phyloP scores from a whole-genome alignment of 1,284 basidiomycete species.

The Paramarasmius palmivorus region DNA sequence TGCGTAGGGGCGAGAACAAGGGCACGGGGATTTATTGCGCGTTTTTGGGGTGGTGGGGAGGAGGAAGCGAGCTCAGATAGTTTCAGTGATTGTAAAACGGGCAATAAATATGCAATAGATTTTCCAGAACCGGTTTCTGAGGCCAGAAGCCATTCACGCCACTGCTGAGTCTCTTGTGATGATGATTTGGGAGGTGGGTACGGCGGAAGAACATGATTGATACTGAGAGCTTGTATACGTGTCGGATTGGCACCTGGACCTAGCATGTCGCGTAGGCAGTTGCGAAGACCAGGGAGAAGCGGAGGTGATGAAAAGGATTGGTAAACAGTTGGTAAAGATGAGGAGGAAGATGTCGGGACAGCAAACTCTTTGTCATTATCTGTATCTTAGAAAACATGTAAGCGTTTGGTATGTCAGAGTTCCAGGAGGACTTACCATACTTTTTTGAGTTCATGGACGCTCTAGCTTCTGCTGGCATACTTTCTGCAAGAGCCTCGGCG shows the following conservation, averaged over 20 bases:
- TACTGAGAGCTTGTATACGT: conserved; percentile 72
- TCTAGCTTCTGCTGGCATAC: not conserved
- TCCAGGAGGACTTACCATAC: conserved; percentile 4
- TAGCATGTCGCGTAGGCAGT: conserved; percentile 55
- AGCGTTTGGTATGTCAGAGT: too few species aligned
- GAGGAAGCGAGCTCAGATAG: conserved; percentile 40
- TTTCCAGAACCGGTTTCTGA: conserved; percentile 91
- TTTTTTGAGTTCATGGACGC: not conserved
- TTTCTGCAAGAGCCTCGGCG: not conserved
- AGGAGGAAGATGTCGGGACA: not conserved
- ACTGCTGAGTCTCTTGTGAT: conserved; percentile 21
- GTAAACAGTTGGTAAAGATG: not conserved
- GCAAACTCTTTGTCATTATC: not conserved
- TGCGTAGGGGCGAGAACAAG: conserved; percentile 86
- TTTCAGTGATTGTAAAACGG: conserved; percentile 79
- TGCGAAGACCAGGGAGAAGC: conserved; percentile 60
- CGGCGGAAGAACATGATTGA: conserved; percentile 57
- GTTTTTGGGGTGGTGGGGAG: not conserved
- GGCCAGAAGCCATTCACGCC: conserved; percentile 70
- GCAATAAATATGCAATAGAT: conserved; percentile 86
- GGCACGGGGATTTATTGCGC: conserved; percentile 59
- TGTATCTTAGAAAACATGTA: not conserved
- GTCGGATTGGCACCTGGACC: conserved; percentile 61
- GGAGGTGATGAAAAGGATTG: conserved; percentile 61
- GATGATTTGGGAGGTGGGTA: conserved; percentile 2